Conservation (phyloP, 306 rosid genomes). For the Hippophae rhamnoides region DNA sequence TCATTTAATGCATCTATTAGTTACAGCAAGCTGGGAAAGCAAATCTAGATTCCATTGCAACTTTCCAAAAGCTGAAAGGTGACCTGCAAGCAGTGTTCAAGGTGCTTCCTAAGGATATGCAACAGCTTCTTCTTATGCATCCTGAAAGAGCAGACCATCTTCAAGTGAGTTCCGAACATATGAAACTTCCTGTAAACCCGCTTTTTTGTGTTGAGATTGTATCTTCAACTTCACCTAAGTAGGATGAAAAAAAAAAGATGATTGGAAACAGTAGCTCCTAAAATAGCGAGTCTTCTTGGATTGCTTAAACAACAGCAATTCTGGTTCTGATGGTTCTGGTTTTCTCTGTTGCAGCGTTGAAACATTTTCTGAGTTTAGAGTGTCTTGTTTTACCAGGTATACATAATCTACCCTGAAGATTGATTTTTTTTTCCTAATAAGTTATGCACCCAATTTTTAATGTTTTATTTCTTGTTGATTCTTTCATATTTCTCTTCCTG, state of each 20-base stretch:
- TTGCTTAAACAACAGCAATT: slow-evolving; percentile 17
- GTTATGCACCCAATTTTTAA: slow-evolving; percentile 1
- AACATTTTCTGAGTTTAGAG: slow-evolving; percentile 3
- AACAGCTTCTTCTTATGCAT: slow-evolving; percentile 67
- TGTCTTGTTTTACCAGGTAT: slow-evolving; percentile 15
- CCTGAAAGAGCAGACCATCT: slow-evolving; percentile 69
- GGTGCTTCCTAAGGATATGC: slow-evolving; percentile 76
- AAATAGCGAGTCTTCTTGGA: slow-evolving; percentile 14
- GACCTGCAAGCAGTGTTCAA: slow-evolving; percentile 55
- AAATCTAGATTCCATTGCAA: slow-evolving; percentile 29
- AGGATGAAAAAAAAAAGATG: slow-evolving; percentile 27
- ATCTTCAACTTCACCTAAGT: slow-evolving; percentile 37
- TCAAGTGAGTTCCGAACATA: slow-evolving; percentile 32
- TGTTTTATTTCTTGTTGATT: slow-evolving; percentile 6
- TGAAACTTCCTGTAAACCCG: slow-evolving; percentile 47
- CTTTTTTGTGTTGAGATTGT: slow-evolving; percentile 24
- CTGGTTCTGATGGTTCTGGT: slow-evolving; percentile 2
- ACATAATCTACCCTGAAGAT: background rate
- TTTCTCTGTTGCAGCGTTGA: slow-evolving; percentile 2
- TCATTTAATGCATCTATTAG: slow-evolving; percentile 29
- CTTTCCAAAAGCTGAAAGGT: slow-evolving; percentile 44
- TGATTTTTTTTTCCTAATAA: slow-evolving; percentile 11
- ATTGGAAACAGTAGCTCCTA: slow-evolving; percentile 15
- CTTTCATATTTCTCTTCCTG: slow-evolving; percentile 6
- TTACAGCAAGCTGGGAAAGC: slow-evolving; percentile 57